Evolutionary conservation across 805 yeast genomes (phyloP), one percentile per base, ranked within the genome.

Genomic region (Barnettozyma pratensis): DNA sequence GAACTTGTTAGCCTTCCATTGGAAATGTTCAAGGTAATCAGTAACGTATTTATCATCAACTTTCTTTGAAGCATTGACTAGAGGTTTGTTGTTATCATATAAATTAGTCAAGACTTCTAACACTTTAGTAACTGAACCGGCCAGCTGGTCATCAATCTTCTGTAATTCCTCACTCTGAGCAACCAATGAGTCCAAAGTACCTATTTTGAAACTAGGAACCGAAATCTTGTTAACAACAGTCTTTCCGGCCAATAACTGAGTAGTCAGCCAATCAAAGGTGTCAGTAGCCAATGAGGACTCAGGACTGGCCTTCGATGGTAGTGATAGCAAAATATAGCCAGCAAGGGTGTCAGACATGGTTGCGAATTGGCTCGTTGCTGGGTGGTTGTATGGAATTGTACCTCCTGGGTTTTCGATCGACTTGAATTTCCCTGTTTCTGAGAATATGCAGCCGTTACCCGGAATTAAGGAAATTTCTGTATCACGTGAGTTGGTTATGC

Each of bases 101-200:
- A 85, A 64, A 32, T 74, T 69, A 19, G 69, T 61, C 50, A 91
- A 73, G 26, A 88, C 79, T 57, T 94, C 99, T 47, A 85, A 75
- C 32, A 85, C 80, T 67, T 95, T 95, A 28, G 71, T 64, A 11
- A 90, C 80, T 6, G 94, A 78, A 7, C 74, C 69, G 39, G 77
- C 78, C 62, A 92, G 75, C 67, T 88, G 94, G n/a, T 72, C 71
- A 68, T 94, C 99, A 47, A 84, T 71, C 64, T 89, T 91, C 39
- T 79, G 71, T 49, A 94, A 76, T 61, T 92, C 98, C 61, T 94
- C 99, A 65, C 91, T 81, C 68, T 91, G 91, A 58, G 85, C 82
- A 47, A 94, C 95, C 51, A 94, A 76, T 31, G 90, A 84, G 68
- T 94, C 99, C 62, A 94, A 77, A 10, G 98, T 91, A 30, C 97